Conservation (phyloP, 306 rosid species). For the Malus fusca region DNA sequence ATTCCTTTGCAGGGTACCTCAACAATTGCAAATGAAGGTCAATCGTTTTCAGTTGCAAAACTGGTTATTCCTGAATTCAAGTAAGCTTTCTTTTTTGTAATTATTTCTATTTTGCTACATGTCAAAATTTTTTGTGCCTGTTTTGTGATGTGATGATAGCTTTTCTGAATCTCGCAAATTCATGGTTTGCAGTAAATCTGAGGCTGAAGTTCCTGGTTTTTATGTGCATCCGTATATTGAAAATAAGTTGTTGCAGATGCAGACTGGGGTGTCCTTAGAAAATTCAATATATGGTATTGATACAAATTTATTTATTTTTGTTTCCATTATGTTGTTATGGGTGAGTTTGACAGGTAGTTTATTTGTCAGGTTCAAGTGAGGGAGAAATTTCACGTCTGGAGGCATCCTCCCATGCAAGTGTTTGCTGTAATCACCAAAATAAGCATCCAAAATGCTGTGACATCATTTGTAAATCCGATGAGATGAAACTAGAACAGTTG, state of each 20-base stretch:
- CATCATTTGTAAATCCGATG: conserved; percentile 28
- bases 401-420: conserved; percentile 34
- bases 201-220: conserved; percentile 23
- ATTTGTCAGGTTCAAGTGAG: conserved; percentile 39
- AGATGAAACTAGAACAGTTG: conserved; percentile 37
- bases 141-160: neutral
- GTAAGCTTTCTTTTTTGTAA: conserved; percentile 32
- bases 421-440: conserved; percentile 41
- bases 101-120: conserved; percentile 1
- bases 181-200: conserved; percentile 43
- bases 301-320: conserved; percentile 14
- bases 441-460: conserved; percentile 32
- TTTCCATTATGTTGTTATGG: conserved; percentile 17
- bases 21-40: conserved; percentile 29
- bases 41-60: conserved; percentile 26
- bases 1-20: conserved; percentile 27
- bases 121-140: conserved; percentile 5
- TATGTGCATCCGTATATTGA: conserved; percentile 55
- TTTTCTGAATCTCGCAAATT: conserved; percentile 7
- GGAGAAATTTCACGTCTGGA: conserved; percentile 35
- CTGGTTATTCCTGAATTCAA: conserved; percentile 27
- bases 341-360: conserved; percentile 24
- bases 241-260: conserved; percentile 41
- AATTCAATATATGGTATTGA: conserved; percentile 28
- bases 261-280: conserved; percentile 28